Percentiles rank a stretch among this genome's conserved stretches.
These are phyloP conservation scores for Parsonsia alboflavescens DNA, from an alignment of 257 asterid genomes.

Conservation along the genomic window DNA sequence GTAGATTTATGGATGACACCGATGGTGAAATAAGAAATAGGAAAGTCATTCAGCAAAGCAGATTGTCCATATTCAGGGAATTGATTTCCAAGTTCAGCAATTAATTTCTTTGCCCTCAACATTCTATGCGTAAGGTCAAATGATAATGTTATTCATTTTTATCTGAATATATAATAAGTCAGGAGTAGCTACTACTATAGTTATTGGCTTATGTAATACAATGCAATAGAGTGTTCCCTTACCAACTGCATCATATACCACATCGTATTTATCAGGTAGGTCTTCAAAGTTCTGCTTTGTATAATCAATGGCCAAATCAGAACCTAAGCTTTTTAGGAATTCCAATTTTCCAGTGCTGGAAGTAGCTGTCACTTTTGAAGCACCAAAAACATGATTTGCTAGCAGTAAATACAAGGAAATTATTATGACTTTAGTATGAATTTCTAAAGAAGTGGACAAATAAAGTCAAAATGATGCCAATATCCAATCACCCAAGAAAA, in stretches of 20 bases:
- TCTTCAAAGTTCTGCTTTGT: constrained; percentile 75
- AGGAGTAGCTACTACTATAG: neutral
- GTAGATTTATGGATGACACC: neutral
- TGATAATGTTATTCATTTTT: neutral
- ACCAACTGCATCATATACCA: constrained; percentile 87
- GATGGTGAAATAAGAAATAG: neutral
- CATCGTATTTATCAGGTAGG: constrained; percentile 64
- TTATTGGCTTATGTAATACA: neutral
- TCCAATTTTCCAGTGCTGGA: constrained; percentile 67
- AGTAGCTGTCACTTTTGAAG: constrained; percentile 82
- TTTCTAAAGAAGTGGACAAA: neutral
- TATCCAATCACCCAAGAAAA: too few relatives aligned
- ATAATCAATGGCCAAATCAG: constrained; percentile 79
- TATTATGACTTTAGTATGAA: neutral
- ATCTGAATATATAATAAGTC: neutral
- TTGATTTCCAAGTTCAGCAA: neutral
- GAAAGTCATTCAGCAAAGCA: neutral
- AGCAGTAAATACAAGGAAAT: constrained; percentile 27
- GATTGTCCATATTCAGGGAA: neutral
- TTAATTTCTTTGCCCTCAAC: neutral
- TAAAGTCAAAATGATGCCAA: too few relatives aligned
- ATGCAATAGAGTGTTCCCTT: constrained; percentile 18
- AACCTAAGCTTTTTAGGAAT: constrained; percentile 68
- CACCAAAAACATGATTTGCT: constrained; percentile 84
- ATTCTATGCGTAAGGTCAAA: neutral